phyloP scores from a whole-genome alignment of 257 asterid genomes.

The Penstemon eatonii region DNA sequence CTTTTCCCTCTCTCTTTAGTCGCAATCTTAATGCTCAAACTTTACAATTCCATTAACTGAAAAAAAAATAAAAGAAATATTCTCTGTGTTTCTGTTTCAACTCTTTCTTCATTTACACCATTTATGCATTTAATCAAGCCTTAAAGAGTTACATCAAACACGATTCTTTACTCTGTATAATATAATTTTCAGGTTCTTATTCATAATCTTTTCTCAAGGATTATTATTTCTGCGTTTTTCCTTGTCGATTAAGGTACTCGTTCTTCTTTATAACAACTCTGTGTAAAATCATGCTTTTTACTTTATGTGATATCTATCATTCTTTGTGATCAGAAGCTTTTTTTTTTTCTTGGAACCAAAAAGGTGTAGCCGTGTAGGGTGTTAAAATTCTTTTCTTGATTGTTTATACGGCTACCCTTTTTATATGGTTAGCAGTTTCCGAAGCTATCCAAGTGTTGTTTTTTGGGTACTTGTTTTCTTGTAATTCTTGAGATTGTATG shows the following conservation, averaged over 20 bases:
- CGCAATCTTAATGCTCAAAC: not conserved
- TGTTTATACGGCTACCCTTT: not conserved
- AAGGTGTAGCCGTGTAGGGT: not conserved
- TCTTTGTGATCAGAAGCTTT: conserved; percentile 1
- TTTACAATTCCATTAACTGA: not conserved
- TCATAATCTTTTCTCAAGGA: conserved; percentile 11
- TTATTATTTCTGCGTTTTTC: conserved; percentile 23
- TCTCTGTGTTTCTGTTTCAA: conserved; percentile 12
- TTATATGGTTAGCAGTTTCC: conserved; percentile 14
- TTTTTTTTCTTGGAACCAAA: conserved; percentile 1
- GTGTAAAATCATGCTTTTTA: not conserved
- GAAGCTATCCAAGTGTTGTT: conserved; percentile 31
- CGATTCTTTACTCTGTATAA: conserved; percentile 16
- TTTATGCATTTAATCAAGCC: conserved; percentile 31
- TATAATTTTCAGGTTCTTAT: conserved; percentile 11
- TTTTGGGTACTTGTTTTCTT: conserved; percentile 25
- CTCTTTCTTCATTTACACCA: conserved; percentile 18
- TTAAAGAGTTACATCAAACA: conserved; percentile 11
- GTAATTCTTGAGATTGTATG: conserved; percentile 12
- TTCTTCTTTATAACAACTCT: not conserved
- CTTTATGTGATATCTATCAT: not conserved
- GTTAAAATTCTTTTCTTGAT: conserved; percentile 4
- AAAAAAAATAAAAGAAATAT: no score
- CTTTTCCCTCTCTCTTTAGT: not conserved
- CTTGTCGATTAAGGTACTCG: conserved; percentile 26